Base-by-base conservation (phyloP, 345 rosid species). In the Eucalyptus grandis region DNA sequence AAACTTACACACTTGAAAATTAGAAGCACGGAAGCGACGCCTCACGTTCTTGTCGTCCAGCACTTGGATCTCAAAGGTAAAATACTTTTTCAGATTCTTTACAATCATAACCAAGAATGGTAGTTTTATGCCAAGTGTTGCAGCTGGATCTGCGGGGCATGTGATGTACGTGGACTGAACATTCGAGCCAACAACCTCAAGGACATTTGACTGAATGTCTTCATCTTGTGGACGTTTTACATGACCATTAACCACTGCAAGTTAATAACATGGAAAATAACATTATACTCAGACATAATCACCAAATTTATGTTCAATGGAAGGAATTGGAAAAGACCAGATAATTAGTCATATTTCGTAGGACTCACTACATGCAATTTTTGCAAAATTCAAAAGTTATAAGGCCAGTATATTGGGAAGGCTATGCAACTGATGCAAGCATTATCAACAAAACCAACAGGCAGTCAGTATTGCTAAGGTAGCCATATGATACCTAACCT, bases 31-130 rank as follows among this genome's bases (percentile, higher is more conserved):
- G 90, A 97, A 98, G 86, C 99, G 98, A 44, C 99, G 91, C 69
- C 99, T 94, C 81, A 96, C 99, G 56, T 96, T 98, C 98, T 97
- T 98, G 91, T 97, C 99, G 54, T 98, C 99, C 89, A 97, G 93
- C 89, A 98, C 94, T 89, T 98, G 99, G 91, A 98, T 96, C 95
- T 98, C 99, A 90, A 98, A 97, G 15, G 99, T 93, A 93, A 98
- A 96, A 91, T 97, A 98, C 88, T 96, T 96, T 91, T 97, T 97
- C 92, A 98, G 51, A 92, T 96, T 96, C 95, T 97, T 96, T 87
- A 96, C 97, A 34, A 96, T 96, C 94, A 97, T 93, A 81, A 97
- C 99, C 94, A 98, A 90, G 92, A 98, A 98, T 17, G 99, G 97
- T 9, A 98, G 98, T 89, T 98, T 97, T 92, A 98, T 97, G 88